Base-by-base conservation (phyloP, 225 moss, liverwort and hornwort genomes). In the Marchantia paleacea region DNA sequence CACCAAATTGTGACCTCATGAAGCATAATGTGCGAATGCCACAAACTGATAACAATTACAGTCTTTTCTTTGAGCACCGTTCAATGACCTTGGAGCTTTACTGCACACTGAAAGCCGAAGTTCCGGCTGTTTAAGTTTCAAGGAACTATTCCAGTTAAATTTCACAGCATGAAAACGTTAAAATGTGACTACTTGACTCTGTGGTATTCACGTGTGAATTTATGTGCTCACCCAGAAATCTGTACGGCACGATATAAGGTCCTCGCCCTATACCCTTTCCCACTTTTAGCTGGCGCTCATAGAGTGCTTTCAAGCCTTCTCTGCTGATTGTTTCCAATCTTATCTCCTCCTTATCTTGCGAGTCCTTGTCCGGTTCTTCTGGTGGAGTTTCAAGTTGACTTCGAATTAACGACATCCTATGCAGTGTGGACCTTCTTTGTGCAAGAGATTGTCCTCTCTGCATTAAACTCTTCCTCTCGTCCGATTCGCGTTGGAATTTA, bases 231-330 rank as follows among this genome's bases (percentile, higher is more conserved):
- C 88, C 88, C 57, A 88, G 75, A 68, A 81, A 85, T 77, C 85
- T 85, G 12, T 88, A 88, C 0, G 85, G 85, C 10, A 88, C 62
- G 11, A 88, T 71, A 55, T 85, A 80, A 16, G 88, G 88, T 71
- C 85, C 83, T 29, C 75, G 74, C 55, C 83, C 63, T 0, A 81
- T 69, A 7, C 88, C 88, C 60, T 81, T 88, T 18, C 81, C 83
- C 18, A 85, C 75, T 7, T 81, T 24, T 57, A 85, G 26, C 24
- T 82, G 78, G 50, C 75, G 54, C 10, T 85, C 70, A 39, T 88
- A 88, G 12, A 81, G 63, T 31, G 71, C 79, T 61, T 75, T 75
- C 18, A 85, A 50, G 8, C 85, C 85, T 62, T 88, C 83, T 68
- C 62, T 81, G 16, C 79, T 78, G 77, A 80, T 82, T 22, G 85